Conservation (phyloP, 2,329 filamentous ascomycete genomes). For the Fonsecaea pedrosoi region DNA sequence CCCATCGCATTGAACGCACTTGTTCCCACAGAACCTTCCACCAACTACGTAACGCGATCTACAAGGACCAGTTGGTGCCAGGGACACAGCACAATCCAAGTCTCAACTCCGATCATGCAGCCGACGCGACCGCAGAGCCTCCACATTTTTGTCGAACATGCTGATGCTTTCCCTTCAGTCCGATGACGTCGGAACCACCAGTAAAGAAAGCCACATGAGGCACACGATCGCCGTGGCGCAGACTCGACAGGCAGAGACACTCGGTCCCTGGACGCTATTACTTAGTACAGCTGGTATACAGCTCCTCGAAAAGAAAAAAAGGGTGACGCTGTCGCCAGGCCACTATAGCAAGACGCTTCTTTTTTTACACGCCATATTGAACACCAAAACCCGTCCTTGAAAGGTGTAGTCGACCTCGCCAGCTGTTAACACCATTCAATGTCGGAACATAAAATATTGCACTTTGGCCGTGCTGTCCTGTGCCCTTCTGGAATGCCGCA, state of each 20-base stretch:
- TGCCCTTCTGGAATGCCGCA: not conserved
- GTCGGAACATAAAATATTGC: not conserved
- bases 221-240: not conserved
- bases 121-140: slow-evolving; percentile 1
- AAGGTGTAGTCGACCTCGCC: not conserved
- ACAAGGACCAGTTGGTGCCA: no score
- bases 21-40: slow-evolving; percentile 14
- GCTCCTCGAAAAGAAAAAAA: not conserved
- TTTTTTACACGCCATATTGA: no score
- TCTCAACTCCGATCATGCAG: not conserved
- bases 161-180: not conserved
- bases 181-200: not conserved
- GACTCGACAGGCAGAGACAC: not conserved
- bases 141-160: not conserved
- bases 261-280: not conserved
- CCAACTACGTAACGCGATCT: slow-evolving; percentile 17
- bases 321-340: no score
- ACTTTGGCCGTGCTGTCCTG: not conserved
- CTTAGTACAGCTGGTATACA: not conserved
- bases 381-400: not conserved
- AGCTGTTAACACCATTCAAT: not conserved
- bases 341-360: no score
- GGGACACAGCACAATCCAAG: not conserved
- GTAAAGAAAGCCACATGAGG: not conserved
- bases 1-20: not conserved